These are phyloP conservation scores for Leishmania arabica DNA, from an alignment of 208 protist species.

Conservation along the genomic window DNA sequence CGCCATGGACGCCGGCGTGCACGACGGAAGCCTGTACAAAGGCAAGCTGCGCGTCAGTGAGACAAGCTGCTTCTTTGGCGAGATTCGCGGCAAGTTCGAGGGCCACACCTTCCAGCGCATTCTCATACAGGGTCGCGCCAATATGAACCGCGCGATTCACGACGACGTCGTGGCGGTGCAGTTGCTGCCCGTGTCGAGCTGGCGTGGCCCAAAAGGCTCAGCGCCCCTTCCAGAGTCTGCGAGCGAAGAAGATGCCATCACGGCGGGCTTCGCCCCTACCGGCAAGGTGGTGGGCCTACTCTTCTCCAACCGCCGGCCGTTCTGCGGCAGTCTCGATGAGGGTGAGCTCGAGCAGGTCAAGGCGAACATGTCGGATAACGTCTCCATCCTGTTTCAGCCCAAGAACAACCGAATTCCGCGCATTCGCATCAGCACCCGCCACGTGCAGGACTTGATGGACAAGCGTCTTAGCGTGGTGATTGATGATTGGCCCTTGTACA, in stretches of 20 bases:
- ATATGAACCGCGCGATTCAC: conserved; percentile 91
- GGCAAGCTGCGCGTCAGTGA: conserved; percentile 83
- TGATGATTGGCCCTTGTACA: conserved; percentile 93
- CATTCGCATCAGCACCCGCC: conserved; percentile 85
- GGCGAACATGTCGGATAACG: conserved; percentile 42
- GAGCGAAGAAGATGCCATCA: conserved; percentile 65
- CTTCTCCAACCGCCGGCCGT: conserved; percentile 62
- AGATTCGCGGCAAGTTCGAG: conserved; percentile 85
- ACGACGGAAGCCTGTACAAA: conserved; percentile 66
- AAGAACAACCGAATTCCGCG: conserved; percentile 89
- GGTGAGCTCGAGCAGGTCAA: conserved; percentile 63
- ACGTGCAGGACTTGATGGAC: conserved; percentile 79
- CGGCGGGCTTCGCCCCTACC: conserved; percentile 55
- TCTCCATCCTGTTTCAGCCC: conserved; percentile 87
- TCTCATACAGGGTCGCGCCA: conserved; percentile 69
- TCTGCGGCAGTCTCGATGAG: conserved; percentile 88
- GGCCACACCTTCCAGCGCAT: conserved; percentile 76
- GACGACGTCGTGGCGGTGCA: conserved; percentile 82
- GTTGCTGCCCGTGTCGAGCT: conserved; percentile 59
- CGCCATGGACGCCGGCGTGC: conserved; percentile 58
- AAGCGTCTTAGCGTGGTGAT: conserved; percentile 95
- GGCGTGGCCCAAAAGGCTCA: conserved; percentile 31
- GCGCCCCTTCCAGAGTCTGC: conserved; percentile 29
- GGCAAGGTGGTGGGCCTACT: conserved; percentile 82
- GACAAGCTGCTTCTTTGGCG: conserved; percentile 86